A percentile compares a stretch with the other conserved stretches of the same genome.
Evolutionary conservation across 306 rosid species (phyloP).

Genomic region (Citrullus mucosospermus): DNA sequence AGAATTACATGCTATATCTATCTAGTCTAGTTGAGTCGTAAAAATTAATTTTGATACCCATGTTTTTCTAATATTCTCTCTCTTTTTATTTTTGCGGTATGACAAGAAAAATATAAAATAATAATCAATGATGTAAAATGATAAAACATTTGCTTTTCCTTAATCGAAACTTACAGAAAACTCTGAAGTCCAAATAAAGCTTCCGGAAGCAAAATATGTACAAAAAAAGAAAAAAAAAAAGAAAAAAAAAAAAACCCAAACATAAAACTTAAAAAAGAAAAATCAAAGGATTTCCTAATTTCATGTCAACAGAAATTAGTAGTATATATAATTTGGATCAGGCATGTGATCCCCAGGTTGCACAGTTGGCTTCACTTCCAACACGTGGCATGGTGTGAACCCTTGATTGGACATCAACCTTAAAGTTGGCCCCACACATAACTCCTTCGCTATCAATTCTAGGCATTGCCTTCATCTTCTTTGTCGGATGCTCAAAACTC

Average conservation of each 20-base stretch:
- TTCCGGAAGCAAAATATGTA: not conserved
- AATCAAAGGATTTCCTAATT: not conserved
- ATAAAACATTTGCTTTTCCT: not conserved
- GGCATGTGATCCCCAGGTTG: constrained; percentile 40
- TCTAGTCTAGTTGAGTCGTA: too few species aligned
- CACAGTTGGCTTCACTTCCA: constrained; percentile 96
- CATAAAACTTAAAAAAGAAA: not conserved
- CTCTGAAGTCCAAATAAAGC: not conserved
- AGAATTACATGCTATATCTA: too few species aligned
- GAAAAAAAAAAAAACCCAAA: not conserved
- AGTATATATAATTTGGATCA: not conserved
- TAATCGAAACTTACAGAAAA: not conserved
- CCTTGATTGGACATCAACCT: constrained; percentile 65
- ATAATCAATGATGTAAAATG: not conserved
- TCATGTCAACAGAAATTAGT: not conserved
- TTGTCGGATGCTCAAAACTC: constrained; percentile 80
- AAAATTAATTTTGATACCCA: too few species aligned
- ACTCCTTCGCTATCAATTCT: constrained; percentile 85
- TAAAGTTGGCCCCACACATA: constrained; percentile 90
- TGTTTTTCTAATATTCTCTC: too few species aligned
- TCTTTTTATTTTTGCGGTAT: too few species aligned
- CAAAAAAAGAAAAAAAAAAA: not conserved
- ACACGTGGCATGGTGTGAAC: constrained; percentile 73
- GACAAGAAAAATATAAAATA: not conserved
- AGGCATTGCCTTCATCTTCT: constrained; percentile 92